phyloP scores from a whole-genome alignment of 2,329 filamentous ascomycete species.

The Penicillium sp. region DNA sequence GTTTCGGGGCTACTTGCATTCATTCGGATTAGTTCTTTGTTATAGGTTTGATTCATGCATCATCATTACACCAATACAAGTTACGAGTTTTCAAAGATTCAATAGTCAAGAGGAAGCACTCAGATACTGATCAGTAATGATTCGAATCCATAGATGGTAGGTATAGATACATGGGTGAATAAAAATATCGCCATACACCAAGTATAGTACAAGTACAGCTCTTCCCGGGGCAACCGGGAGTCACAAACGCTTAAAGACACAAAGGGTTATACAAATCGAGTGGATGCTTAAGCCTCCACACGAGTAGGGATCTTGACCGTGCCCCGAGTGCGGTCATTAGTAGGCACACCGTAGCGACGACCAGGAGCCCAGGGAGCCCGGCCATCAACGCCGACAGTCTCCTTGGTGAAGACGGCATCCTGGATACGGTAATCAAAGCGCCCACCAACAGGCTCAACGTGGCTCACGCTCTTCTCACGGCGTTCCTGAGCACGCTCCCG shows the following conservation, averaged over 20 bases:
- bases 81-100: not conserved
- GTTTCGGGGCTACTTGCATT: not conserved
- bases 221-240: constrained; percentile 4
- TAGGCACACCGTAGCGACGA: constrained; percentile 62
- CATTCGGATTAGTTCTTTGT: not conserved
- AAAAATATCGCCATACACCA: constrained; percentile 17
- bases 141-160: constrained; percentile 16
- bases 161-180: constrained; percentile 23
- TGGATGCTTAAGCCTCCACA: constrained; percentile 49
- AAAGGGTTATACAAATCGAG: constrained; percentile 5
- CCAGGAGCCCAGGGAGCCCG: constrained; percentile 56
- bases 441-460: constrained; percentile 47
- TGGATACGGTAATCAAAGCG: constrained; percentile 63
- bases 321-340: constrained; percentile 63
- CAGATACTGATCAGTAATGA: not conserved
- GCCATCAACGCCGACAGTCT: constrained; percentile 57
- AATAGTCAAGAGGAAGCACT: not conserved
- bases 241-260: constrained; percentile 4
- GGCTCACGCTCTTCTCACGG: constrained; percentile 46
- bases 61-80: not conserved
- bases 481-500: constrained; percentile 41
- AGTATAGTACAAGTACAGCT: constrained; percentile 28
- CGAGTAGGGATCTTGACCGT: constrained; percentile 63
- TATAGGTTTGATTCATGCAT: not conserved
- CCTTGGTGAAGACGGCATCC: constrained; percentile 54